These are phyloP conservation scores for Aspergillus fumigatus DNA, from an alignment of 2,329 filamentous ascomycete species.

Conservation along the genomic window DNA sequence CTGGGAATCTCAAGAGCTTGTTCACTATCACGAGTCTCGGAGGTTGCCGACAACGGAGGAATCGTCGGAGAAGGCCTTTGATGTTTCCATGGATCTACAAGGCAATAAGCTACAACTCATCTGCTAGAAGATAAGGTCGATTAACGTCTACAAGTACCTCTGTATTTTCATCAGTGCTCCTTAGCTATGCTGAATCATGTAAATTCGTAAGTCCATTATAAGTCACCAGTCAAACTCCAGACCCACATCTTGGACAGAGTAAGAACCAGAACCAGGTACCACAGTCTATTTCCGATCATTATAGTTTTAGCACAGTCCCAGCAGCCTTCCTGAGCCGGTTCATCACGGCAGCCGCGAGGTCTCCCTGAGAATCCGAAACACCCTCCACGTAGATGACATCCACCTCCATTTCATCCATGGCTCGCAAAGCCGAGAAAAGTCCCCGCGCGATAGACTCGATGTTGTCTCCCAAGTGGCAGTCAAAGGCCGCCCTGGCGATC, in stretches of 20 bases:
- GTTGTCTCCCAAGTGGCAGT: slow-evolving; percentile 68
- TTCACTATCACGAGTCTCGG: background rate
- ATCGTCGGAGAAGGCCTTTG: background rate
- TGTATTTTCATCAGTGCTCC: background rate
- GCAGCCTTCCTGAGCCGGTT: slow-evolving; percentile 77
- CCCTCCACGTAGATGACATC: slow-evolving; percentile 89
- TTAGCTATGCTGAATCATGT: background rate
- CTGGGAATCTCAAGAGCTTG: background rate
- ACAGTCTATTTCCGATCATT: slow-evolving; percentile 19
- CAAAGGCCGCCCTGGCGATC: slow-evolving; percentile 47
- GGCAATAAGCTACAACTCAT: background rate
- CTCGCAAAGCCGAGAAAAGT: slow-evolving; percentile 80
- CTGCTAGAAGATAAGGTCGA: too few species aligned
- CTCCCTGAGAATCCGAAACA: slow-evolving; percentile 64
- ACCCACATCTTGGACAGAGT: background rate
- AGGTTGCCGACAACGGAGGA: background rate
- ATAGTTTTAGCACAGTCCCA: slow-evolving; percentile 48
- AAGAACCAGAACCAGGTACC: slow-evolving; percentile 6
- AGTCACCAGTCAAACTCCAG: slow-evolving; percentile 2
- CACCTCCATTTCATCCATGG: slow-evolving; percentile 73
- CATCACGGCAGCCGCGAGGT: slow-evolving; percentile 83
- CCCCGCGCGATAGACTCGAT: slow-evolving; percentile 75
- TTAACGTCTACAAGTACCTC: background rate
- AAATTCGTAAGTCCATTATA: slow-evolving; percentile 2
- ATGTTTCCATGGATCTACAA: background rate